These are phyloP conservation scores for Myriangium duriaei DNA, from an alignment of 2,329 filamentous ascomycete genomes.

Conservation along the genomic window DNA sequence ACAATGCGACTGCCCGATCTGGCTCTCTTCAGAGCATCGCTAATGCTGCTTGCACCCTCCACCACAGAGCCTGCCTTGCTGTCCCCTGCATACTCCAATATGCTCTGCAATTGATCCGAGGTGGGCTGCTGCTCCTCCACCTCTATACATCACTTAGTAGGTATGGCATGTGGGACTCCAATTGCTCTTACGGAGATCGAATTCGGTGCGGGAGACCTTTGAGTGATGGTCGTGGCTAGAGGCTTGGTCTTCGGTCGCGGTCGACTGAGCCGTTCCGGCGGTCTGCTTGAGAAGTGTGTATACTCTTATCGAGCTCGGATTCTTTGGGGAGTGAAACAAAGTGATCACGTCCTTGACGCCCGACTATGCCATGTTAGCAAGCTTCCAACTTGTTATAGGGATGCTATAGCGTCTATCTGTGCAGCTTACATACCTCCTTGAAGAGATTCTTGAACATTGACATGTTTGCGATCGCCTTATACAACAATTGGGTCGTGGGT, in stretches of 20 bases:
- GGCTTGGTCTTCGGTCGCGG: slow-evolving; percentile 63
- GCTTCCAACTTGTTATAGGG: neutral
- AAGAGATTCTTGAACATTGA: slow-evolving; percentile 36
- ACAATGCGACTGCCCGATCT: slow-evolving; percentile 58
- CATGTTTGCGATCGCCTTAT: slow-evolving; percentile 15
- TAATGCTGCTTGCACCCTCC: slow-evolving; percentile 57
- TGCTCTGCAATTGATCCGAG: slow-evolving; percentile 66
- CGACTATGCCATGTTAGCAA: slow-evolving; percentile 19
- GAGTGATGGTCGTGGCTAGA: slow-evolving; percentile 52
- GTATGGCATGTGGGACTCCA: neutral
- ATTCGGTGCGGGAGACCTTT: slow-evolving; percentile 51
- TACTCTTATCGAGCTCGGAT: slow-evolving; percentile 59
- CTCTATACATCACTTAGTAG: slow-evolving; percentile 31
- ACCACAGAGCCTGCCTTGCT: slow-evolving; percentile 53
- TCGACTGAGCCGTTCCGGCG: slow-evolving; percentile 54
- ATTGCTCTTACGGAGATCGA: slow-evolving; percentile 50
- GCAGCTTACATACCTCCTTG: slow-evolving; percentile 28
- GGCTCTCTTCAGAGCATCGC: slow-evolving; percentile 69
- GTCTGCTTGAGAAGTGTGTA: slow-evolving; percentile 69
- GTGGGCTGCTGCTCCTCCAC: slow-evolving; percentile 73
- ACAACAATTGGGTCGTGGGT: neutral
- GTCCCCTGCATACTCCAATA: slow-evolving; percentile 67
- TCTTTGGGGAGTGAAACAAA: slow-evolving; percentile 79
- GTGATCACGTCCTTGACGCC: slow-evolving; percentile 68
- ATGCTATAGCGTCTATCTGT: neutral